Conservation (phyloP, 208 protist species). For the Acanthamoeba triangularis region DNA sequence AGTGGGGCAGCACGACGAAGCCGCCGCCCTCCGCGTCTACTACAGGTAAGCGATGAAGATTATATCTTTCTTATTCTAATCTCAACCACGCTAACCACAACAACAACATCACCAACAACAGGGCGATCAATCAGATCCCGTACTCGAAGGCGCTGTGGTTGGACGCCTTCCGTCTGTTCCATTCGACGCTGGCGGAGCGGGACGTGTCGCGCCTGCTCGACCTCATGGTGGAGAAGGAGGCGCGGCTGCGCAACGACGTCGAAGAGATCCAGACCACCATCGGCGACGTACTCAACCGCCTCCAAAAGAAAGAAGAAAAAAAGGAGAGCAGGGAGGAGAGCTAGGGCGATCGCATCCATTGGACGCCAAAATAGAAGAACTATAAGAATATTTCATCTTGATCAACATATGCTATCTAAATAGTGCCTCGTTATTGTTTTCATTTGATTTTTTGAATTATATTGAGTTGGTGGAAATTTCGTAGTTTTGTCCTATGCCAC, state of each 20-base stretch:
- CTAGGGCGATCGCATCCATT: no score
- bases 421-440: no score
- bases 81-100: no score
- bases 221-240: constrained; percentile 62
- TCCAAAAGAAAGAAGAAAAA: constrained; percentile 34
- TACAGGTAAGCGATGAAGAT: no score
- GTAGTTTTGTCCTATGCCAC: no score
- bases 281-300: neutral
- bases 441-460: no score
- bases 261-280: constrained; percentile 20
- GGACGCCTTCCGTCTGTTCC: constrained; percentile 24
- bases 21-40: constrained; percentile 15
- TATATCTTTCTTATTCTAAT: no score
- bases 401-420: no score
- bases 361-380: no score
- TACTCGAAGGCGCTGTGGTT: constrained; percentile 59
- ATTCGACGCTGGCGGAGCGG: neutral
- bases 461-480: no score
- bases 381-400: no score
- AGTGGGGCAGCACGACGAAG: constrained; percentile 1
- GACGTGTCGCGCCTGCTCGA: constrained; percentile 20
- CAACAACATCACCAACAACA: neutral
- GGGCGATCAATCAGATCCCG: constrained; percentile 49
- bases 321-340: neutral
- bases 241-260: constrained; percentile 23